A percentile compares a stretch with the other conserved stretches of the same genome.
phyloP scores from a whole-genome alignment of 1,284 basidiomycete species.

The Apiotrichum akiyoshidainum region DNA sequence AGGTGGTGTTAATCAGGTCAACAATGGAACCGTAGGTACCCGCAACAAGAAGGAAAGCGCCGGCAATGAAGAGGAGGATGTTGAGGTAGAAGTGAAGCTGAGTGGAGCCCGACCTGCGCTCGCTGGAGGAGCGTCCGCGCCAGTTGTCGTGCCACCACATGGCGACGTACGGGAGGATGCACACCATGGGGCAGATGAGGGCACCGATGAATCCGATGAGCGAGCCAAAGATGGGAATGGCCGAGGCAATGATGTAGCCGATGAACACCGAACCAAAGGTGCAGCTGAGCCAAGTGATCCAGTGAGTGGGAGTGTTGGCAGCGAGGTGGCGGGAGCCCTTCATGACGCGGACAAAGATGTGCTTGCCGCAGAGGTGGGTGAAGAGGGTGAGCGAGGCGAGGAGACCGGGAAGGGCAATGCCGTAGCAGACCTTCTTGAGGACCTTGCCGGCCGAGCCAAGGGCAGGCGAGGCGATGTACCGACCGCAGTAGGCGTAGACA shows the following conservation, averaged over 20 bases:
- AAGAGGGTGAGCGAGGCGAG: slow-evolving; percentile 39
- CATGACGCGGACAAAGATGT: slow-evolving; percentile 62
- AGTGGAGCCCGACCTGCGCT: slow-evolving; percentile 4
- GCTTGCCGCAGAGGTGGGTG: slow-evolving; percentile 55
- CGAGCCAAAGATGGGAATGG: slow-evolving; percentile 30
- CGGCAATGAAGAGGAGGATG: slow-evolving; percentile 24
- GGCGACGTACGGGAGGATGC: slow-evolving; percentile 23
- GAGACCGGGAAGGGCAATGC: slow-evolving; percentile 44
- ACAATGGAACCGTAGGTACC: slow-evolving; percentile 36
- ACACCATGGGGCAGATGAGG: slow-evolving; percentile 27
- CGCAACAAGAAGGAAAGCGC: slow-evolving; percentile 33
- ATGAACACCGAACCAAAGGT: slow-evolving; percentile 34
- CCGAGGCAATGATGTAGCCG: slow-evolving; percentile 23
- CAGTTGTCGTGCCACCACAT: slow-evolving; percentile 40
- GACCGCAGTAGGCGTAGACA: slow-evolving; percentile 21
- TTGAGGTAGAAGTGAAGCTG: slow-evolving; percentile 11
- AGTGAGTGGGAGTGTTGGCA: slow-evolving; percentile 59
- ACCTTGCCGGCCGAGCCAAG: slow-evolving; percentile 46
- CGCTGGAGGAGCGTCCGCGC: slow-evolving; percentile 14
- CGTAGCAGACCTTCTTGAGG: slow-evolving; percentile 47
- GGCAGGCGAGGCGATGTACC: slow-evolving; percentile 35
- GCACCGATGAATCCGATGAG: slow-evolving; percentile 35
- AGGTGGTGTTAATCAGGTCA: slow-evolving; percentile 21
- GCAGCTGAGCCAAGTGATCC: slow-evolving; percentile 58
- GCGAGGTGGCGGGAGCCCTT: slow-evolving; percentile 60